Evolutionary conservation across 805 yeast genomes (phyloP), one percentile per base, ranked within the genome.

Genomic region (Schwanniomyces pseudopolymorphus): DNA sequence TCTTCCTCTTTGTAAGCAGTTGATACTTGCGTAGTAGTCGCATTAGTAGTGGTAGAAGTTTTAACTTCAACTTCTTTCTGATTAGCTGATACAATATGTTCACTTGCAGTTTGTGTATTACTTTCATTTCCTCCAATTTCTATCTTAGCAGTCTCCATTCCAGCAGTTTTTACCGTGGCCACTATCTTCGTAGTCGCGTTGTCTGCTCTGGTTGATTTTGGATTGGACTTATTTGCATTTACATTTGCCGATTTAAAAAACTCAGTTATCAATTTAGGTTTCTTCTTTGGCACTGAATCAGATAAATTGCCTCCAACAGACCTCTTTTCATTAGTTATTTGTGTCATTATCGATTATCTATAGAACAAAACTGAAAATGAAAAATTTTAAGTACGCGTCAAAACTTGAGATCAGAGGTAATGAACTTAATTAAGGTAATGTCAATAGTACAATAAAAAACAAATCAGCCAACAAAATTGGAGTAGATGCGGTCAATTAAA

Each of bases 211-310:
- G 10, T 27, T 27, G 5, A 14, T 13, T 27, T 27, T 13, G 33
- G 16, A 5, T 27, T 27, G 14, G 33, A 8, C 14, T 27, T 27
- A 27, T 13, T 27, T 13, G 14, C 33, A 14, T 5, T 31, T 4
- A 20, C 35, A 16, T 31, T 31, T 31, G 35, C 35, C 3, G 39
- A 19, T 25, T 42, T 38, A 44, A 57, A 57, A 42, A 58, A 58
- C 31, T 58, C 62, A 6, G 62, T 58, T 19, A 58, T 58, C 27
- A 51, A 37, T 20, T 45, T 51, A 20, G 49, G 42, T 40, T 44
- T 46, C 31, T 46, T 46, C 26, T 21, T 26, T 16, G 35, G 5
- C 6, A 11, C 40, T 11, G 39, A 17, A 19, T 17, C 10, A 5
- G 8, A 2, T 31, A 20, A 22, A 38, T 14, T 16, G 4, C 16